Evolutionary conservation across 305 asterid species (phyloP), one percentile per base, ranked within the genome.

Genomic region (Fraxinus latifolia): DNA sequence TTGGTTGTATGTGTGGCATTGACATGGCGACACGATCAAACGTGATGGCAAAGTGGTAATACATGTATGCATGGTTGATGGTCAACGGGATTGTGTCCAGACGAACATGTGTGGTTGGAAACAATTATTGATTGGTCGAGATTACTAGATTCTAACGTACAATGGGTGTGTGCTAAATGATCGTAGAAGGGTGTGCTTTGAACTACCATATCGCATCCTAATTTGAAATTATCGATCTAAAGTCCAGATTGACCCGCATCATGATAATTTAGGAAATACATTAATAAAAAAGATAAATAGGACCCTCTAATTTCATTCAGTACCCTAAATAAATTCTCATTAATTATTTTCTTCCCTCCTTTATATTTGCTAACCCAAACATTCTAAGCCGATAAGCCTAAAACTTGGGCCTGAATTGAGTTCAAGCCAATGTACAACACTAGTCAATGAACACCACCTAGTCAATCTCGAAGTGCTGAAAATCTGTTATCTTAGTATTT

Each of bases 391-490:
- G 25, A 58, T 6, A 29, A 58, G 70, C 70, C 15, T 60, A 60
- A 21, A 60, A 60, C 70, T 60, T 60, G 15, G 31, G 31, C 5
- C 31, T 60, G 70, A 60, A 8, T 25, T 21, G 31, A 60, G 31
- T 2, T 7, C 31, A 60, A 7, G 14, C 31, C 27, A 60, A 17
- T 55, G 6, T 17, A 55, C 7, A n/a, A 3, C 65, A 17, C 8
- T 55, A 86, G 82, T 50, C 62, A 50, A 2, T 53, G 62, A 53
- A 53, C 23, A 53, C 62, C 0, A n/a, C 62, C 62, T 53, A 53
- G 62, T n/a, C 62, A 53, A 53, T 50, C 62, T n/a, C 62, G 62
- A 50, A n/a, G 62, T 50, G 62, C 62, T 50, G 62, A 50, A n/a
- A 50, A 50, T 17, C 23, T 53, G 23, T 53, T 53, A 53, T 53